These are phyloP conservation scores for Aspergillus amoenus DNA, from an alignment of 2,329 filamentous ascomycete genomes.

Conservation along the genomic window DNA sequence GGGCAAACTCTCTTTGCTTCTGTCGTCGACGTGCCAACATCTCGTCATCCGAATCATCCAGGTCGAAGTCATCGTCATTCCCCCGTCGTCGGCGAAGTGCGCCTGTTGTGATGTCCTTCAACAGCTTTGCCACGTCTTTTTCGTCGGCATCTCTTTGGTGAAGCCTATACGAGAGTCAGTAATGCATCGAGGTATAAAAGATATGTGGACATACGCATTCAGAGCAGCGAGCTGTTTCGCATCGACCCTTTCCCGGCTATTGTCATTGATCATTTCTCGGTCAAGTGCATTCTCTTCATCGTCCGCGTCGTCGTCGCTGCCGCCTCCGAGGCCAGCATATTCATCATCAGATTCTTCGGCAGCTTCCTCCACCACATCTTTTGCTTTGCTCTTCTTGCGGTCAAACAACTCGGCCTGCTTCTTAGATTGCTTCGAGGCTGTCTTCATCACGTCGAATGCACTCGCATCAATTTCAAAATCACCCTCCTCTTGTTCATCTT, in stretches of 20 bases:
- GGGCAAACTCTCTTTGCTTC: conserved; percentile 84
- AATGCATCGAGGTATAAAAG: conserved; percentile 12
- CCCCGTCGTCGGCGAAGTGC: conserved; percentile 77
- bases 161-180: conserved; percentile 55
- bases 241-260: conserved; percentile 72
- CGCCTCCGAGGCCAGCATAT: conserved; percentile 89
- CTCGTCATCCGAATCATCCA: conserved; percentile 89
- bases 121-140: conserved; percentile 83
- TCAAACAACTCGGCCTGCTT: conserved; percentile 65
- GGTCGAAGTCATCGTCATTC: conserved; percentile 71
- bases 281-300: conserved; percentile 75
- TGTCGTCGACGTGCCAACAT: conserved; percentile 69
- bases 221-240: conserved; percentile 80
- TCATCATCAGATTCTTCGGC: conserved; percentile 98
- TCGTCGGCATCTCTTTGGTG: conserved; percentile 78
- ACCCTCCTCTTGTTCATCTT: conserved; percentile 41
- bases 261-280: conserved; percentile 87
- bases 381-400: conserved; percentile 83
- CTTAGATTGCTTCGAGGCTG: conserved; percentile 56
- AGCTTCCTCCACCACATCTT: conserved; percentile 84
- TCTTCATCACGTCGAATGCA: conserved; percentile 71
- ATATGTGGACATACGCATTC: conserved; percentile 68
- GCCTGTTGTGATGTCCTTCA: conserved; percentile 89
- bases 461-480: conserved; percentile 42
- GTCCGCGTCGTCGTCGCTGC: conserved; percentile 79